Conservation (phyloP, 2,329 filamentous ascomycete species). For the Phialophora tarda region DNA sequence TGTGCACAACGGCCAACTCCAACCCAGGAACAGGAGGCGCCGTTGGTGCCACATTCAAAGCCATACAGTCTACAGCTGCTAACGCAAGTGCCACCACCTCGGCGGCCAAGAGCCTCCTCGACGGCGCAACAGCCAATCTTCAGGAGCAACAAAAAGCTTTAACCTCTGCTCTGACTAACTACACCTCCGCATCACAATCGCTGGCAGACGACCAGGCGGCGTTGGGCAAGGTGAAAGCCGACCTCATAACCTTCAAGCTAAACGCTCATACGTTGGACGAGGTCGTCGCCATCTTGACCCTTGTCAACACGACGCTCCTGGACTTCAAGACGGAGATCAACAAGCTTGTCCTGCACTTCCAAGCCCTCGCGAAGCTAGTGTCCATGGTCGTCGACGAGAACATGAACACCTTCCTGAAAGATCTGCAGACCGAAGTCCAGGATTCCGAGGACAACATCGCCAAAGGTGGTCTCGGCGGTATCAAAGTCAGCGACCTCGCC, state of each 20-base stretch:
- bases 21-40: neutral
- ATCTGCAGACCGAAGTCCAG: constrained; percentile 1
- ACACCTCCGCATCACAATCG: neutral
- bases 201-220: constrained; percentile 3
- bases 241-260: neutral
- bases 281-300: constrained; percentile 4
- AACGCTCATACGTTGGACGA: neutral
- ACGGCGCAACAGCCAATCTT: neutral
- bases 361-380: neutral
- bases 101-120: neutral
- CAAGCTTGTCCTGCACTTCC: constrained; percentile 6
- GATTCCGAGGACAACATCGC: neutral
- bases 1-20: neutral
- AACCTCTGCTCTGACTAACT: neutral
- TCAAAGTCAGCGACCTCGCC: neutral
- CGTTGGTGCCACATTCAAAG: neutral
- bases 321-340: constrained; percentile 3
- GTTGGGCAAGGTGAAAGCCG: constrained; percentile 4
- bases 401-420: constrained; percentile 7
- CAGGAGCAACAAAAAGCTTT: neutral
- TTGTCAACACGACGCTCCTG: neutral
- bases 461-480: constrained; percentile 4
- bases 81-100: constrained; percentile 4
- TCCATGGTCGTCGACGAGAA: constrained; percentile 1
- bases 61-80: neutral